These are phyloP conservation scores for Nyssa sinensis DNA, from an alignment of 148 eudicot genomes.

Conservation along the genomic window DNA sequence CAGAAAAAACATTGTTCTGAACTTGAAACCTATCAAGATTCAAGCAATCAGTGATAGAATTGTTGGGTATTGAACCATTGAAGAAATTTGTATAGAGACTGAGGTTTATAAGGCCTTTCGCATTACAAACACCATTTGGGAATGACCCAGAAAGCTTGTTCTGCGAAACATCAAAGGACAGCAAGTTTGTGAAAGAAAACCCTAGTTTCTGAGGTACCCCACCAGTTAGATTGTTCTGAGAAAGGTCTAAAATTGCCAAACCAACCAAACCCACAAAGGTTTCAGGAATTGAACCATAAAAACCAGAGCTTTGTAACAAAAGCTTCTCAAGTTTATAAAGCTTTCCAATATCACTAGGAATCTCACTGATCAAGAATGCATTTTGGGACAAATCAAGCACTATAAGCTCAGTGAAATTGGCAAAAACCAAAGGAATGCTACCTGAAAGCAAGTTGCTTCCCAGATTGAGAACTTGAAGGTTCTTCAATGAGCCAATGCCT, in stretches of 20 bases:
- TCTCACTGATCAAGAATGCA: slow-evolving; percentile 56
- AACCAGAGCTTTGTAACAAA: slow-evolving; percentile 65
- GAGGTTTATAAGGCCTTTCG: slow-evolving; percentile 40
- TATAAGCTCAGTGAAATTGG: slow-evolving; percentile 56
- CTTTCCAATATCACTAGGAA: slow-evolving; percentile 62
- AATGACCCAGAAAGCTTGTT: slow-evolving; percentile 77
- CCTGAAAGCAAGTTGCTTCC: slow-evolving; percentile 76
- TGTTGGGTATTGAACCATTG: slow-evolving; percentile 53
- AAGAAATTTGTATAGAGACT: slow-evolving; percentile 67
- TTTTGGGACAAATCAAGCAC: slow-evolving; percentile 82
- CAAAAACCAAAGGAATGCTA: slow-evolving; percentile 56
- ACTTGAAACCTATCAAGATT: slow-evolving; percentile 73
- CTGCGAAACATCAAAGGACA: slow-evolving; percentile 73
- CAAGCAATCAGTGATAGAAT: slow-evolving; percentile 46
- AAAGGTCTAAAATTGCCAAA: slow-evolving; percentile 63
- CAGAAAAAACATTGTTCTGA: slow-evolving; percentile 74
- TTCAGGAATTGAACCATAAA: slow-evolving; percentile 63
- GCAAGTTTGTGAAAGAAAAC: slow-evolving; percentile 48
- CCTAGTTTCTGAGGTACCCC: slow-evolving; percentile 49
- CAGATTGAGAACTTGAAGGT: slow-evolving; percentile 60
- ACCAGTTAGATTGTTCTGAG: slow-evolving; percentile 82
- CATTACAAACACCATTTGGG: slow-evolving; percentile 55
- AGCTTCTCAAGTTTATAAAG: slow-evolving; percentile 63
- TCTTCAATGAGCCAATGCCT: slow-evolving; percentile 51
- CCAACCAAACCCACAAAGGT: slow-evolving; percentile 48